phyloP scores from a whole-genome alignment of 106 monocot species.

The Platanthera zijinensis region DNA sequence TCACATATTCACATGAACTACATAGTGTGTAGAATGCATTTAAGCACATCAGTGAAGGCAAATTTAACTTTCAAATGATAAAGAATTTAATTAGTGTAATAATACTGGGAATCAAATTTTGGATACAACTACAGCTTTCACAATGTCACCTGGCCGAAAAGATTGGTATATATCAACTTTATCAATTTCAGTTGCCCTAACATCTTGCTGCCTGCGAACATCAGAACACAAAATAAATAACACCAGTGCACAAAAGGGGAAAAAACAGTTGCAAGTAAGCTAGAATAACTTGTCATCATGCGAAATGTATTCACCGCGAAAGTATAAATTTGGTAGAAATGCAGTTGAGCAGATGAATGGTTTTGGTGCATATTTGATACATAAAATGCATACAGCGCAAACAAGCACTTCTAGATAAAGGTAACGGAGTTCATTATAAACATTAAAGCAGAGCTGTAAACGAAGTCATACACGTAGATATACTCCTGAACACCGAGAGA shows the following conservation, averaged over 20 bases:
- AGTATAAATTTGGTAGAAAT: neutral
- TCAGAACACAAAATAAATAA: slow-evolving; percentile 1
- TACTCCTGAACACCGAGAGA: too few species aligned
- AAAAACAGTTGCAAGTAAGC: neutral
- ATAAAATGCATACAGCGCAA: too few species aligned
- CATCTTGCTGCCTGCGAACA: slow-evolving; percentile 89
- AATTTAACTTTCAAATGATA: neutral
- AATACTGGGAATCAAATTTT: slow-evolving; percentile 1
- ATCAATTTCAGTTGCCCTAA: slow-evolving; percentile 97
- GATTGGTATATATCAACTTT: slow-evolving; percentile 97
- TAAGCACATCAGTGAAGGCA: neutral
- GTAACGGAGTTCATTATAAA: too few species aligned
- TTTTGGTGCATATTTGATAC: too few species aligned
- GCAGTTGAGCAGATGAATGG: too few species aligned
- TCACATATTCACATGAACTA: too few species aligned
- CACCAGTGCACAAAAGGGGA: neutral
- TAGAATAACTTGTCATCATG: neutral
- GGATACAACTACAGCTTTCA: slow-evolving; percentile 95
- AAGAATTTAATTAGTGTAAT: neutral
- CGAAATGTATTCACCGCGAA: neutral
- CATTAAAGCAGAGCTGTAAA: too few species aligned
- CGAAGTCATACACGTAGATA: too few species aligned
- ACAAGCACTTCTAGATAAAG: too few species aligned
- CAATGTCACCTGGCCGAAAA: slow-evolving; percentile 85
- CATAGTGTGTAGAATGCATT: neutral